Evolutionary conservation across 208 protist species (phyloP).

Genomic region (Borovskyia barvae): DNA sequence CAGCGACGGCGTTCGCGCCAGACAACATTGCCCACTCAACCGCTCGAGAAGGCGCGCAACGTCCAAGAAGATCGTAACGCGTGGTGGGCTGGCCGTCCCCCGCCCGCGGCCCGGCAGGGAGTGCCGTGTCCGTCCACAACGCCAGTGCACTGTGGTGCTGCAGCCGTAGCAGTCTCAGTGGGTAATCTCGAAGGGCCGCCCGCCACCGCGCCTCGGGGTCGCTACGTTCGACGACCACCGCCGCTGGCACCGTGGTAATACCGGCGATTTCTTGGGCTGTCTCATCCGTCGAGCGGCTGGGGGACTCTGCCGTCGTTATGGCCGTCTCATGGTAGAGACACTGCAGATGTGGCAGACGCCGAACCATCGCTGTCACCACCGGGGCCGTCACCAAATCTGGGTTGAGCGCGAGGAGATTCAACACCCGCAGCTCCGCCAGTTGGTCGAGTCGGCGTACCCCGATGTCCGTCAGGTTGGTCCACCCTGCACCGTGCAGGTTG

Average conservation of each 20-base stretch:
- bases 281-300: too few species aligned
- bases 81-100: too few species aligned
- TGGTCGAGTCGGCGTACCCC: slow-evolving; percentile 4
- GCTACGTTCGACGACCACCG: background rate
- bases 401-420: slow-evolving; percentile 7
- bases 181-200: slow-evolving; percentile 7
- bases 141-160: slow-evolving; percentile 9
- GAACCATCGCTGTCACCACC: background rate
- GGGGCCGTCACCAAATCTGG: slow-evolving; percentile 5
- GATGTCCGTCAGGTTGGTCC: slow-evolving; percentile 7
- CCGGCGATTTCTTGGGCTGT: too few species aligned
- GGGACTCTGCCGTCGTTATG: background rate
- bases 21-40: too few species aligned
- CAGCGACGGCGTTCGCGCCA: too few species aligned
- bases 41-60: too few species aligned
- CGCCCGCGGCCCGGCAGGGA: too few species aligned
- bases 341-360: slow-evolving; percentile 2
- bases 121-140: slow-evolving; percentile 1
- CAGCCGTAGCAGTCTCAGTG: slow-evolving; percentile 1
- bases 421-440: slow-evolving; percentile 1
- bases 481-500: slow-evolving; percentile 6
- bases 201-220: slow-evolving; percentile 8
- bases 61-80: too few species aligned
- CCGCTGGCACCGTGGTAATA: background rate
- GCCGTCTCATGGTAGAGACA: slow-evolving; percentile 7